Evolutionary conservation across 2,329 filamentous ascomycete species (phyloP).

Genomic region (Coleophoma eucalyptorum): DNA sequence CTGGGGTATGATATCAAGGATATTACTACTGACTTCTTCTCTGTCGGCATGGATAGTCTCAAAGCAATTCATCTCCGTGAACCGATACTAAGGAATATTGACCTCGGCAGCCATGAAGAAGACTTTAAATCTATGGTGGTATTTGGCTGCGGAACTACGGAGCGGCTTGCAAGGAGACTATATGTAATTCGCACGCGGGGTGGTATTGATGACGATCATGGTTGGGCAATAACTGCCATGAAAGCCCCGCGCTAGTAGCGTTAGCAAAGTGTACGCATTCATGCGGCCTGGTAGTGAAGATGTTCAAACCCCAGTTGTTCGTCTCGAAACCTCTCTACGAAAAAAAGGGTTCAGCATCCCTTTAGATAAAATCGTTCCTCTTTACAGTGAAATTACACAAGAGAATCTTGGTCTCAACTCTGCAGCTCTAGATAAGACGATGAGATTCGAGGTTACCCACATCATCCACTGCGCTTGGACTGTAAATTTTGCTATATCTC

Average conservation of each 20-base stretch:
- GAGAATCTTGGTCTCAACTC: slow-evolving; percentile 32
- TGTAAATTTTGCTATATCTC: slow-evolving; percentile 51
- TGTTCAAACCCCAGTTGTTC: slow-evolving; percentile 23
- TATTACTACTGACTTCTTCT: slow-evolving; percentile 47
- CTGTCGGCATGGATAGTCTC: slow-evolving; percentile 52
- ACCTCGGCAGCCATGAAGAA: slow-evolving; percentile 36
- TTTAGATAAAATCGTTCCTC: slow-evolving; percentile 32
- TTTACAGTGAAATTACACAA: slow-evolving; percentile 34
- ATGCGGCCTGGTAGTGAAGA: slow-evolving; percentile 30
- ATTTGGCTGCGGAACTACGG: slow-evolving; percentile 51
- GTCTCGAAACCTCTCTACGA: slow-evolving; percentile 23
- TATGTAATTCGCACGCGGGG: slow-evolving; percentile 31
- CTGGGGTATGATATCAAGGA: not conserved
- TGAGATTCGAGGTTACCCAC: slow-evolving; percentile 30
- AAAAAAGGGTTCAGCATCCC: slow-evolving; percentile 24
- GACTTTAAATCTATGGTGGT: slow-evolving; percentile 51
- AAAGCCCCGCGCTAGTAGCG: slow-evolving; percentile 44
- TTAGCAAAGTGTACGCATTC: slow-evolving; percentile 49
- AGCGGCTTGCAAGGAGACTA: slow-evolving; percentile 40
- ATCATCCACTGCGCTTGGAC: slow-evolving; percentile 52
- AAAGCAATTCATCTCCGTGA: slow-evolving; percentile 53
- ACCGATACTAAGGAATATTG: slow-evolving; percentile 45
- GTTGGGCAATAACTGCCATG: too few species aligned
- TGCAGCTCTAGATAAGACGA: not conserved
- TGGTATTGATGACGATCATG: slow-evolving; percentile 18